Conservation (phyloP, 768 basidiomycete species). For the Fistulinella prunicolor region DNA sequence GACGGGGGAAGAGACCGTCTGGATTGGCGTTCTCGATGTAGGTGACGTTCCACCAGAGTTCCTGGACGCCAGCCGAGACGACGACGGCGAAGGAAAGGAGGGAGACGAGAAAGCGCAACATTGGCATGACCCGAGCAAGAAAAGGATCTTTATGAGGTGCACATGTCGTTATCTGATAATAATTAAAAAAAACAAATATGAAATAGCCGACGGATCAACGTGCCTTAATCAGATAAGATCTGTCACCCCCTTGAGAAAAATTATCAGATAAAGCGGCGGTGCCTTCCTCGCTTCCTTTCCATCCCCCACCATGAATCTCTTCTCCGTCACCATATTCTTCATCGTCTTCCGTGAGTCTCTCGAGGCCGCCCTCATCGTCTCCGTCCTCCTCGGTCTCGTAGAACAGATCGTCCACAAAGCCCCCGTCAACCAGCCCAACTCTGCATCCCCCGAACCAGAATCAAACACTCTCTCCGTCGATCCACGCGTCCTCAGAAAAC, state of each 20-base stretch:
- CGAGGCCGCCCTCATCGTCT: slow-evolving; percentile 89
- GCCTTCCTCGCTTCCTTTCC: neutral
- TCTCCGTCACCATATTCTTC: slow-evolving; percentile 93
- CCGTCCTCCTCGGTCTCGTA: slow-evolving; percentile 88
- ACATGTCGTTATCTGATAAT: neutral
- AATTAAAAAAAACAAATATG: neutral
- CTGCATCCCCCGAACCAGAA: slow-evolving; percentile 7
- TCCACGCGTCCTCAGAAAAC: slow-evolving; percentile 56
- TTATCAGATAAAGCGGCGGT: slow-evolving; percentile 5
- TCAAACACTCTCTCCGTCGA: slow-evolving; percentile 30
- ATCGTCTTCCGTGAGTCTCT: slow-evolving; percentile 94
- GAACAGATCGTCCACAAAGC: slow-evolving; percentile 66
- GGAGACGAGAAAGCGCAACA: slow-evolving; percentile 4
- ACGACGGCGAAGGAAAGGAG: slow-evolving; percentile 30
- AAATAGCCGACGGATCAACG: too few species aligned
- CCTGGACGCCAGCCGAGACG: slow-evolving; percentile 62
- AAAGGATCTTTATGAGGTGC: neutral
- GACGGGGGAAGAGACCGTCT: slow-evolving; percentile 73
- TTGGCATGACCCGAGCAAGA: neutral
- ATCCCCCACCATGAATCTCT: slow-evolving; percentile 45
- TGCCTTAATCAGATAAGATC: neutral
- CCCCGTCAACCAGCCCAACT: neutral
- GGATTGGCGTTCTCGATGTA: slow-evolving; percentile 80
- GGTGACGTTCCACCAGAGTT: slow-evolving; percentile 90
- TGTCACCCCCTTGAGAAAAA: too few species aligned